Evolutionary conservation across 2,329 filamentous ascomycete species (phyloP), one percentile per base, ranked within the genome.

Genomic region (Colletotrichum sp.): DNA sequence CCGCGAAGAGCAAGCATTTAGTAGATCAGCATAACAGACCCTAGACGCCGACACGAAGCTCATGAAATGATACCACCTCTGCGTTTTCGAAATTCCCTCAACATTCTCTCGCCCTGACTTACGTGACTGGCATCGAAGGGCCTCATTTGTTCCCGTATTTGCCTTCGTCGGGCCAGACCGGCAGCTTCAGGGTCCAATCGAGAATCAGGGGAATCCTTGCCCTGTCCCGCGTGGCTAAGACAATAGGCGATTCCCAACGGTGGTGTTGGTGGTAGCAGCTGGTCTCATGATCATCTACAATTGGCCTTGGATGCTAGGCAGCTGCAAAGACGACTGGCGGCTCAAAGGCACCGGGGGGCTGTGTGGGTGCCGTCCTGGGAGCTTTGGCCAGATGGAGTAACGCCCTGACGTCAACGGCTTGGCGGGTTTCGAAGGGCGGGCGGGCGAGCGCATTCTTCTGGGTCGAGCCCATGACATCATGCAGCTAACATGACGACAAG

Each of bases 1-100:
- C 94, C 94, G 27, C 88, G 94, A 78, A 89, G 94, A 82, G 94
- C 94, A 30, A 96, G 94, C 84, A 95, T 96, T 66, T 95, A 85
- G 81, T 66, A 68, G 52, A 70, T 22, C 12, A 39, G 22, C 32
- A 22, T 27, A 61, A 22, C 56, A 52, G 18, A 60, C 43, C 6
- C 15, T 34, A 58, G 32, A 73, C 55, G 34, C 6, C 13, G n/a
- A 62, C n/a, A 71, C 30, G 18, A 62, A 43, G 39, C 32, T 25
- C 2, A 36, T 36, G 61, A 75, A 71, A 75, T 66, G 58, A 73
- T 75, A 68, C 64, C 73, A 65, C 34, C 9, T 16, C 22, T 22
- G 22, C 30, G 28, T 18, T 30, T 52, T 25, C 18, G 15, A 22
- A 30, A 52, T 52, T 52, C 36, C 5, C 12, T 15, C 36, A 18